Percentiles rank a stretch among this genome's conserved stretches.
These are phyloP conservation scores for Rhizopus stolonifer DNA, from an alignment of 371 early-diverging fungal genomes.

Conservation along the genomic window DNA sequence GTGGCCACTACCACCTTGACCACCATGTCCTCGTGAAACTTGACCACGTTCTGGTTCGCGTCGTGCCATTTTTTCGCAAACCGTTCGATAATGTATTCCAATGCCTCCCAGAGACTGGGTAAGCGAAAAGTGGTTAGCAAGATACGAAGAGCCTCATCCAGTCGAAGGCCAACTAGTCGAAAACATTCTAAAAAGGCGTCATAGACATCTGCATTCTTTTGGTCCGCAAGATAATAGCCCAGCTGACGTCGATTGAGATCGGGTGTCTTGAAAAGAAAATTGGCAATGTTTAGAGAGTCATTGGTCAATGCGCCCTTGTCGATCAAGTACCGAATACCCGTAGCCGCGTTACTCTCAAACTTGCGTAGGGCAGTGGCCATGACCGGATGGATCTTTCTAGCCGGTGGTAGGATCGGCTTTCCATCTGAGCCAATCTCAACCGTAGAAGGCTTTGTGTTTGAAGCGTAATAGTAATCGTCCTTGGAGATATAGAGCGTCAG, in stretches of 20 bases:
- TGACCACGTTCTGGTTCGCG: constrained; percentile 57
- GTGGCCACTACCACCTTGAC: constrained; percentile 82
- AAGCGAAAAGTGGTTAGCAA: constrained; percentile 74
- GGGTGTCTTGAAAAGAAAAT: constrained; percentile 80
- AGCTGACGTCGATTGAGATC: constrained; percentile 76
- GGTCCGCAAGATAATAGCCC: constrained; percentile 57
- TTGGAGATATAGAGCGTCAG: constrained; percentile 52
- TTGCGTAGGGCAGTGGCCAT: constrained; percentile 61
- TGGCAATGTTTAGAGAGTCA: constrained; percentile 74
- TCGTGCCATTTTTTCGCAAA: constrained; percentile 82
- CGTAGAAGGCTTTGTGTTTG: constrained; percentile 12
- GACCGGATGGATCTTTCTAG: constrained; percentile 61
- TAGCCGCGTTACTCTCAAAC: constrained; percentile 70
- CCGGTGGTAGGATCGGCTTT: constrained; percentile 27
- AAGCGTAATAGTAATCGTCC: constrained; percentile 45
- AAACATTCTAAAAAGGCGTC: constrained; percentile 77
- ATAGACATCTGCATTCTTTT: constrained; percentile 62
- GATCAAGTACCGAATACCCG: constrained; percentile 70
- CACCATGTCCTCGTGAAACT: constrained; percentile 61
- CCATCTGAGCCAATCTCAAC: constrained; percentile 17
- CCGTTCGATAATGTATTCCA: constrained; percentile 78
- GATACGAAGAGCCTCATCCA: constrained; percentile 83
- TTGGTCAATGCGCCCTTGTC: constrained; percentile 69
- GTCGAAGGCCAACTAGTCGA: constrained; percentile 62
- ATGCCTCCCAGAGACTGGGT: constrained; percentile 69